Evolutionary conservation across 345 rosid genomes (phyloP).

Genomic region (Brassica incana): DNA sequence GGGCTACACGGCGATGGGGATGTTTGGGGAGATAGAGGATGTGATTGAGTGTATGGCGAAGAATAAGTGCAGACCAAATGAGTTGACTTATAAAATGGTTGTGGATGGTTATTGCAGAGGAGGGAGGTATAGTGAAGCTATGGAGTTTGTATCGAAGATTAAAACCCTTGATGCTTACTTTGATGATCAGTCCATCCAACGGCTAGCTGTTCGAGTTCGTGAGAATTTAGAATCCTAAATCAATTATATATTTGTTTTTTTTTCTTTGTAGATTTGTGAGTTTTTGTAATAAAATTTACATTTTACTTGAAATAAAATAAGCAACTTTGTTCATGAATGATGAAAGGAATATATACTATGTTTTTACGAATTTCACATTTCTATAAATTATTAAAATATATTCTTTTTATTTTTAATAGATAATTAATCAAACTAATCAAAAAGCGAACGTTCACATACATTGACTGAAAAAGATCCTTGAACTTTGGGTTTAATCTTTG

Average conservation of each 20-base stretch:
- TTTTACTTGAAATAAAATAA: neutral
- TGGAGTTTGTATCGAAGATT: conserved; percentile 70
- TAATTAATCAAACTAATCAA: neutral
- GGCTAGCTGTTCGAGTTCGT: conserved; percentile 61
- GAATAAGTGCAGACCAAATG: conserved; percentile 71
- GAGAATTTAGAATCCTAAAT: conserved; percentile 51
- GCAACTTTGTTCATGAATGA: conserved; percentile 3
- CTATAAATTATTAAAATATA: neutral
- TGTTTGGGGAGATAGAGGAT: conserved; percentile 66
- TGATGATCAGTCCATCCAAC: conserved; percentile 48
- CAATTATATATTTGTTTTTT: neutral
- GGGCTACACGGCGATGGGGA: conserved; percentile 65
- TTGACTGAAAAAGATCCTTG: neutral
- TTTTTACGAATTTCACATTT: neutral
- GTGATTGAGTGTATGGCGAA: conserved; percentile 70
- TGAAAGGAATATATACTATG: neutral
- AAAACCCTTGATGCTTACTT: conserved; percentile 56
- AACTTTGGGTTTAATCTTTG: neutral
- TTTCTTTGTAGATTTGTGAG: conserved; percentile 6
- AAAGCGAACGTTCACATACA: neutral
- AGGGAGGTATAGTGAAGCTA: conserved; percentile 66
- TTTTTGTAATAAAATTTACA: conserved; percentile 23
- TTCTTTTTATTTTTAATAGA: no score
- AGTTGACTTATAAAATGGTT: conserved; percentile 78
- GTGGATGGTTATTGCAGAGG: conserved; percentile 85